A percentile compares a stretch with the other conserved stretches of the same genome.
These are phyloP conservation scores for Botryotinia globosa DNA, from an alignment of 2,329 filamentous ascomycete species.

Conservation along the genomic window DNA sequence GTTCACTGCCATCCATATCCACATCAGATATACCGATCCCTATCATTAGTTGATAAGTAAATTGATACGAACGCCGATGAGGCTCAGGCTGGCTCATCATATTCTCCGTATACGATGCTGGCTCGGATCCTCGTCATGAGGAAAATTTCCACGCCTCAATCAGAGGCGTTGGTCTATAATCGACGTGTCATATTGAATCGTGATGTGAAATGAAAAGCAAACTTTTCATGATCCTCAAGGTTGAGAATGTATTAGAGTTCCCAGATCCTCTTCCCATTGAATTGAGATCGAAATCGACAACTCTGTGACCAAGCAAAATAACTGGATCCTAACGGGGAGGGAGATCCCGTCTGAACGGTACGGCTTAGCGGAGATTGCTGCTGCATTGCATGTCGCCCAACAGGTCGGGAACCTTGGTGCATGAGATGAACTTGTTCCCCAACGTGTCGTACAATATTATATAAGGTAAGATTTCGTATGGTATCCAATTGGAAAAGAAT, in stretches of 20 bases:
- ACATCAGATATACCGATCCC: conserved; percentile 1
- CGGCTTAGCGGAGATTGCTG: conserved; percentile 19
- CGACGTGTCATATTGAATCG: conserved; percentile 4
- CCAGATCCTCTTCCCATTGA: neutral
- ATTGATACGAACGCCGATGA: conserved; percentile 13
- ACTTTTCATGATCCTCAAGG: neutral
- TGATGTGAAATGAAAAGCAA: neutral
- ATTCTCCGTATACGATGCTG: neutral
- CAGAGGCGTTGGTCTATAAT: neutral
- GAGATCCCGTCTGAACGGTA: conserved; percentile 17
- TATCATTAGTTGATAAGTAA: conserved; percentile 17
- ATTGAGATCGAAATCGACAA: conserved; percentile 6
- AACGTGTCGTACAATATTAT: neutral
- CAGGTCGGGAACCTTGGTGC: conserved; percentile 15
- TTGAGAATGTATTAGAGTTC: neutral
- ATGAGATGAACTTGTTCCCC: conserved; percentile 12
- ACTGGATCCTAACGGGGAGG: conserved; percentile 5
- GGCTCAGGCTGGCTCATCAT: conserved; percentile 15
- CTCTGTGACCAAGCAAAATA: conserved; percentile 7
- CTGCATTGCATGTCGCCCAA: conserved; percentile 19
- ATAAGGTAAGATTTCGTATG: conserved; percentile 14
- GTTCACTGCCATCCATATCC: neutral
- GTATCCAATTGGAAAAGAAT: neutral
- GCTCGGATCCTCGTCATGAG: neutral
- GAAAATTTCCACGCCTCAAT: neutral